These are phyloP conservation scores for Wickerhamiella musiphila DNA, from an alignment of 805 yeast species.

Conservation along the genomic window DNA sequence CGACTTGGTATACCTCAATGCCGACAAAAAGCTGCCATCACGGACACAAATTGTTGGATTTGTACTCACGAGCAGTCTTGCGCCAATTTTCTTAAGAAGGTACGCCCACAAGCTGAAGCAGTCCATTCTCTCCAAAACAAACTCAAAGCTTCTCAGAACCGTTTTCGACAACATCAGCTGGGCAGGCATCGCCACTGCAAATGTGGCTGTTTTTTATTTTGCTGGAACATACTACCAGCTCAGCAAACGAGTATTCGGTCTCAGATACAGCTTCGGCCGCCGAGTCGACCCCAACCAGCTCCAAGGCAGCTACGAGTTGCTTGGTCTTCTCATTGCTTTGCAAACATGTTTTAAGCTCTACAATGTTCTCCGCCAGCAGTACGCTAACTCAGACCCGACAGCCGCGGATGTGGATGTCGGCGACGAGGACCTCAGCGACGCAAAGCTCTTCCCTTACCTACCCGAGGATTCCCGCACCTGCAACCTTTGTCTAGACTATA, in stretches of 20 bases:
- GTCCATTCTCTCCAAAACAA: constrained; percentile 7
- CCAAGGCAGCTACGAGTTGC: constrained; percentile 42
- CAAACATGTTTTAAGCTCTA: constrained; percentile 15
- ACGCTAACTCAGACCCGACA: constrained; percentile 9
- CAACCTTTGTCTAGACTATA: constrained; percentile 63
- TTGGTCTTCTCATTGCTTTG: constrained; percentile 30
- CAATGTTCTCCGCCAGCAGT: constrained; percentile 5
- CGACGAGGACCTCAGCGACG: constrained; percentile 40
- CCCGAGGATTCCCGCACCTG: constrained; percentile 58
- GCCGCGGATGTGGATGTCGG: constrained; percentile 4
- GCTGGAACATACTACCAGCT: constrained; percentile 67
- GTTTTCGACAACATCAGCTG: constrained; percentile 10
- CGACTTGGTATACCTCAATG: constrained; percentile 27
- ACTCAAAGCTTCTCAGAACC: constrained; percentile 2
- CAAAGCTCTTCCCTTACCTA: constrained; percentile 42
- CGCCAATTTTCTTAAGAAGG: constrained; percentile 35
- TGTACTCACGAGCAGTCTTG: constrained; percentile 38
- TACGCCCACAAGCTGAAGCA: constrained; percentile 10
- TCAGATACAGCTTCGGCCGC: constrained; percentile 43
- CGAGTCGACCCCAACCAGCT: constrained; percentile 16
- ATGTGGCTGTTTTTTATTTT: constrained; percentile 69
- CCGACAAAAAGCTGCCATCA: constrained; percentile 15
- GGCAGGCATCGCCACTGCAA: constrained; percentile 39
- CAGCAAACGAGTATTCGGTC: constrained; percentile 59
- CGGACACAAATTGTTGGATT: constrained; percentile 34